Percentiles rank a stretch among this genome's conserved stretches.
These are phyloP conservation scores for Xylaria sp. DNA, from an alignment of 2,329 filamentous ascomycete genomes.

Conservation along the genomic window DNA sequence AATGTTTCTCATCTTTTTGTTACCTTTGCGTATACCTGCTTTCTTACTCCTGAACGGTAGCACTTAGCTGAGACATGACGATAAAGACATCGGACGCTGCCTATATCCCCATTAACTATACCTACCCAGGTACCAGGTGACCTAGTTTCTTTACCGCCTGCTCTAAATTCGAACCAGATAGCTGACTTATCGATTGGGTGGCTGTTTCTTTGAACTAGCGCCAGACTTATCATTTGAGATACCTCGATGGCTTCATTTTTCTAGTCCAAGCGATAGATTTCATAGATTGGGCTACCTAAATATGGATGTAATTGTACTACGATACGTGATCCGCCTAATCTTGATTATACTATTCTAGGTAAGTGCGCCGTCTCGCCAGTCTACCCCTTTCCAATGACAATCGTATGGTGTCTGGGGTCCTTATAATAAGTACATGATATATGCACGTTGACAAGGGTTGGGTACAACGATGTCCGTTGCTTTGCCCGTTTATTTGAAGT, in stretches of 20 bases:
- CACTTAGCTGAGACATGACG: constrained; percentile 21
- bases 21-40: not conserved
- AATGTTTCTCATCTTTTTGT: constrained; percentile 21
- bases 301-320: not conserved
- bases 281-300: not conserved
- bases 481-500: constrained; percentile 19
- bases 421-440: not conserved
- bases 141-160: constrained; percentile 26
- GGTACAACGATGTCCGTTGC: constrained; percentile 15
- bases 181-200: not conserved
- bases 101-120: not conserved
- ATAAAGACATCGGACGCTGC: constrained; percentile 13
- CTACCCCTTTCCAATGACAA: constrained; percentile 25
- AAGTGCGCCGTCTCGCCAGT: not conserved
- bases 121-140: constrained; percentile 18
- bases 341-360: not conserved
- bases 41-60: not conserved
- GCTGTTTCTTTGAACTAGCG: not conserved
- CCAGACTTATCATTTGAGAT: not conserved
- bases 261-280: not conserved
- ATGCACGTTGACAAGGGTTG: constrained; percentile 28
- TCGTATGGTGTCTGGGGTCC: constrained; percentile 24
- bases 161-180: not conserved
- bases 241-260: not conserved
- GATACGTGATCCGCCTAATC: not conserved